Evolutionary conservation across 2,329 filamentous ascomycete species (phyloP).

Genomic region (Botrytis galanthina): DNA sequence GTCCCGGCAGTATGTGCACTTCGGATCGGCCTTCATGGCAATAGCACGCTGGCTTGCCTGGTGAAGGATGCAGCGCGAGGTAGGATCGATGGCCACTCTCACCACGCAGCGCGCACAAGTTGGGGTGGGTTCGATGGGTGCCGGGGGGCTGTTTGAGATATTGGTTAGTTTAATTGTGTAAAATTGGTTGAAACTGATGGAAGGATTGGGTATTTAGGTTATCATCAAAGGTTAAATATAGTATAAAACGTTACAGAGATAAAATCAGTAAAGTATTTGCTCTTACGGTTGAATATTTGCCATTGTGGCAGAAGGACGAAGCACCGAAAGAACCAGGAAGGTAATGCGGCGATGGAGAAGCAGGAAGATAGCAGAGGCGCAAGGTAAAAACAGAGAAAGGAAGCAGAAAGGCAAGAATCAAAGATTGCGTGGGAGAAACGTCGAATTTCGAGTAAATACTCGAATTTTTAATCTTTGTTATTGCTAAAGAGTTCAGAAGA

Average conservation of each 20-base stretch:
- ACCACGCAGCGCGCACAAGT: not conserved
- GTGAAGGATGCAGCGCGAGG: not conserved
- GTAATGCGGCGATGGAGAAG: not conserved
- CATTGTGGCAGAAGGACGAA: not conserved
- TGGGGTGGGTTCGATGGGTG: not conserved
- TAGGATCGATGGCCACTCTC: not conserved
- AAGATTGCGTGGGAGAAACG: not conserved
- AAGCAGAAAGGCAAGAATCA: not conserved
- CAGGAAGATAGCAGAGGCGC: not conserved
- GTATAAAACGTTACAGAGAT: not conserved
- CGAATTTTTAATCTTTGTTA: not conserved
- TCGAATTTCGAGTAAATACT: not conserved
- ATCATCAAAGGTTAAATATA: not conserved
- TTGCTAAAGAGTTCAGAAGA: not conserved
- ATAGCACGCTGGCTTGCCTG: not conserved
- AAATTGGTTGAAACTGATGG: not conserved
- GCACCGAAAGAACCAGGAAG: not conserved
- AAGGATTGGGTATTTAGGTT: not conserved
- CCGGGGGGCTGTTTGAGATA: not conserved
- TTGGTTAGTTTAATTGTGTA: not conserved
- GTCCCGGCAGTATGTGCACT: not conserved
- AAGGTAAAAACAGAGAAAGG: not conserved
- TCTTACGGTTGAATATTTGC: not conserved
- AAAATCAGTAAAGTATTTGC: not conserved
- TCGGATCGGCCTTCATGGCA: not conserved